Base-by-base conservation (phyloP, 352 stramenopile species). In the Globisporangium megalacanthum region DNA sequence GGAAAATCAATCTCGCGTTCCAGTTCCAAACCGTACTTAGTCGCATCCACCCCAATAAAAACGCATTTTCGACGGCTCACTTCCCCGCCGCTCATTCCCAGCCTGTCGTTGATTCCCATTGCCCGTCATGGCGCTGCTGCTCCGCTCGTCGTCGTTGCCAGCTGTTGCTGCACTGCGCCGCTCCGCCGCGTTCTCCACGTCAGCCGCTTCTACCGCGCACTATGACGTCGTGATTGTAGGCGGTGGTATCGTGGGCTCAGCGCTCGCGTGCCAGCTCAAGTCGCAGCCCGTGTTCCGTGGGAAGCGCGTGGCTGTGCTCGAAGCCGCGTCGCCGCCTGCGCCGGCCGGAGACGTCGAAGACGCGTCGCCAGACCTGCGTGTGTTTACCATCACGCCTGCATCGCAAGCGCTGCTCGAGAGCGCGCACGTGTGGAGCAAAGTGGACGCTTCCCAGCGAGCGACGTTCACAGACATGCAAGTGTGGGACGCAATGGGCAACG, bases 401-500 rank as follows among this genome's bases (percentile, higher is more conserved):
- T 96, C 86, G 53, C 77, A 90, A 59, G 61, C 68, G 58, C 65
- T 97, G 20, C 73, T 97, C 31, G 72, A 96, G 61, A 69, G 54
- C 58, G 60, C 75, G 10, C 64, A 86, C 53, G 89, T 86, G 35
- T 97, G 90, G 90, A 64, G 77, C 60, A 77, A 87, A 61, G 81
- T 95, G 35, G 65, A 64, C 6, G 61, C 56, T 42, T 46, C 53
- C 11, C 76, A 94, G 57, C 81, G 71, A 51, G 70, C 86, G 42
- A 65, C 75, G 31, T 97, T 96, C 69, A 71, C 77, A 44, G 73
- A 92, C 72, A 97, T 97, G 89, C 88, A 97, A 68, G 89, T 89
- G 9, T 95, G 89, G 87, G 89, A 96, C 62, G 79, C 84, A 60
- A 91, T 94, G 76, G 89, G 86, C 54, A 75, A 92, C 56, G 88